phyloP scores from a whole-genome alignment of 768 basidiomycete species.

The Megacollybia marginata region DNA sequence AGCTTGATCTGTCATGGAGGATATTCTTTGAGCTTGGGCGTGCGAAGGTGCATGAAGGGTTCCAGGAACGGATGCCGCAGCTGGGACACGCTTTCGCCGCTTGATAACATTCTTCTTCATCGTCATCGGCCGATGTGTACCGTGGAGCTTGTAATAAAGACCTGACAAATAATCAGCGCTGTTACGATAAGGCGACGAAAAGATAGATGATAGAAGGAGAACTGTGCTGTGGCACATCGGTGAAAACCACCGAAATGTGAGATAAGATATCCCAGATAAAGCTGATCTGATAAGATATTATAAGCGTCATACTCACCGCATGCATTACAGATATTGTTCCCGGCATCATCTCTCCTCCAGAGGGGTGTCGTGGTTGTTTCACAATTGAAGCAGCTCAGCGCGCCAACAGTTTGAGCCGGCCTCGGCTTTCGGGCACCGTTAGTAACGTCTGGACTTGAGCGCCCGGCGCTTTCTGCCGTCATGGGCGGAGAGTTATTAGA shows the following conservation, averaged over 20 bases:
- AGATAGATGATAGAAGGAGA: background rate
- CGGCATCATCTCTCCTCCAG: conserved; percentile 85
- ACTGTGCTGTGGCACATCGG: background rate
- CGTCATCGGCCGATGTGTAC: conserved; percentile 91
- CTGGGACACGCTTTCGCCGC: conserved; percentile 93
- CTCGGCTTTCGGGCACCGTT: background rate
- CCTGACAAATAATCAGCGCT: conserved; percentile 37
- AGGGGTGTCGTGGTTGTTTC: conserved; percentile 85
- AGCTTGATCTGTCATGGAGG: conserved; percentile 72
- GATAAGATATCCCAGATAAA: conserved; percentile 2
- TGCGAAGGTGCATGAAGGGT: background rate
- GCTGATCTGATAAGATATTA: conserved; percentile 20
- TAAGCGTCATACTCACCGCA: conserved; percentile 62
- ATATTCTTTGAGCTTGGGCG: background rate
- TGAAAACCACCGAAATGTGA: conserved; percentile 3
- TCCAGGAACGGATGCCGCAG: conserved; percentile 26
- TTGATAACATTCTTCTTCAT: conserved; percentile 99
- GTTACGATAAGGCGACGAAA: background rate
- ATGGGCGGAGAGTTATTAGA: background rate
- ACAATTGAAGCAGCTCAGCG: conserved; percentile 81
- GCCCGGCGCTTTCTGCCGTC: conserved; percentile 1
- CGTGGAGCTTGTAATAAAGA: conserved; percentile 97
- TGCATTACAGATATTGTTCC: conserved; percentile 92
- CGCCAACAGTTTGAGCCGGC: conserved; percentile 43
- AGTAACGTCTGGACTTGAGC: background rate